These are phyloP conservation scores for Funneliformis caledonium DNA, from an alignment of 371 early-diverging fungal species.

Conservation along the genomic window DNA sequence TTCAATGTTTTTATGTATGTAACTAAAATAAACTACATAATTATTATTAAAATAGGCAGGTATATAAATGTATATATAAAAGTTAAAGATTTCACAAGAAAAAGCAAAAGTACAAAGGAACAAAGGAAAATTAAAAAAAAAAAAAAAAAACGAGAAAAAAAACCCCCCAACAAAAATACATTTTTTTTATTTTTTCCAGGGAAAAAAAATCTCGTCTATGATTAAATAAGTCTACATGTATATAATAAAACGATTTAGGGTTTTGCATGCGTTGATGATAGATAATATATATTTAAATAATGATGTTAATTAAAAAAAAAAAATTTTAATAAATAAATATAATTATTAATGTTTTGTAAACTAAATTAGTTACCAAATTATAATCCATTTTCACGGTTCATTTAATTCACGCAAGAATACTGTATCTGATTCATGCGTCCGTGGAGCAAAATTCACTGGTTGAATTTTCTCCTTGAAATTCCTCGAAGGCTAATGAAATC, in stretches of 20 bases:
- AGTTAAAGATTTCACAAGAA: neutral
- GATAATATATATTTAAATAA: neutral
- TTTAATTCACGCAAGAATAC: conserved; percentile 38
- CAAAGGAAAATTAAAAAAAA: too few relatives aligned
- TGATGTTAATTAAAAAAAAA: neutral
- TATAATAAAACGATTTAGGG: neutral
- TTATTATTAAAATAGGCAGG: neutral
- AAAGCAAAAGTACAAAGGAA: too few relatives aligned
- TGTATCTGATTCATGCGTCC: conserved; percentile 25
- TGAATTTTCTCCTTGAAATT: conserved; percentile 41
- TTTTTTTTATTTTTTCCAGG: neutral
- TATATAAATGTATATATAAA: neutral
- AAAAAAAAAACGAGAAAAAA: too few relatives aligned
- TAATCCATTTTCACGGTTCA: conserved; percentile 19
- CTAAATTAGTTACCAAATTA: neutral
- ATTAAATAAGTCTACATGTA: neutral
- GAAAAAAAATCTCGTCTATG: neutral
- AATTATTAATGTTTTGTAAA: neutral
- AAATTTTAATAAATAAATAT: neutral
- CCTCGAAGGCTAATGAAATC: conserved; percentile 26
- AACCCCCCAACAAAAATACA: too few relatives aligned
- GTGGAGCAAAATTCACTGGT: conserved; percentile 34
- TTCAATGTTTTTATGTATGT: too few relatives aligned
- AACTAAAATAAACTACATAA: neutral
- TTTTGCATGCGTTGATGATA: too few relatives aligned